phyloP scores from a whole-genome alignment of 202 grass and related monocot species.

The Setaria viridis region DNA sequence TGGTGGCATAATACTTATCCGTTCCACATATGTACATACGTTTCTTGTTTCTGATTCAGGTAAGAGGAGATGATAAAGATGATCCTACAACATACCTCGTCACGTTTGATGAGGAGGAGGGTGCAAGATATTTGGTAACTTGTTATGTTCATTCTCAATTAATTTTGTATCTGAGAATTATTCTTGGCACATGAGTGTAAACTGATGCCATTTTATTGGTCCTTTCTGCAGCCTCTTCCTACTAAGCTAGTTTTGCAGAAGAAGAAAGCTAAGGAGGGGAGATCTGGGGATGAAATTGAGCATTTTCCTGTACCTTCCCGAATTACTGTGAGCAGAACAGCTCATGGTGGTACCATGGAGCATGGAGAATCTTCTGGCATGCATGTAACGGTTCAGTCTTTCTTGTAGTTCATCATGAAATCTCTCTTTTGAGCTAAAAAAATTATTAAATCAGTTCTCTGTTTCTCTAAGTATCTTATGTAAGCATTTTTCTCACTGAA shows the following conservation, averaged over 20 bases:
- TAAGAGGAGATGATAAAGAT: conserved; percentile 84
- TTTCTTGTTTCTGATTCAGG: conserved; percentile 61
- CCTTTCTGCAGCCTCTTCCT: conserved; percentile 76
- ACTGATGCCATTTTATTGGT: conserved; percentile 24
- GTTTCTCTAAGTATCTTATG: conserved; percentile 24
- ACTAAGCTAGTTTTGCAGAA: conserved; percentile 97
- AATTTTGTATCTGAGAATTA: conserved; percentile 12
- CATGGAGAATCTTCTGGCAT: conserved; percentile 73
- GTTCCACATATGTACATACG: conserved; percentile 2
- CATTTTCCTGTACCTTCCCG: conserved; percentile 93
- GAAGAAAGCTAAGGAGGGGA: conserved; percentile 96
- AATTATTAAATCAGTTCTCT: conserved; percentile 1
- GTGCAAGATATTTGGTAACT: conserved; percentile 96
- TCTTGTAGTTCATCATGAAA: conserved; percentile 9
- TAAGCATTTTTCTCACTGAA: conserved; percentile 17
- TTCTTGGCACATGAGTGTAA: conserved; percentile 26
- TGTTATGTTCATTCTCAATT: conserved; percentile 23
- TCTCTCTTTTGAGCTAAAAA: conserved; percentile 10
- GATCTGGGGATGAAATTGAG: conserved; percentile 83
- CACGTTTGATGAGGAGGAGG: conserved; percentile 73
- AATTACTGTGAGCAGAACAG: conserved; percentile 73
- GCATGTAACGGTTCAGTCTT: conserved; percentile 61
- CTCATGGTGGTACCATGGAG: conserved; percentile 64
- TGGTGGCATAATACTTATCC: conserved; percentile 7
- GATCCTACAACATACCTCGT: conserved; percentile 95